Evolutionary conservation across 2,329 filamentous ascomycete genomes (phyloP), one percentile per base, ranked within the genome.

Genomic region (Scedosporium minutisporum): DNA sequence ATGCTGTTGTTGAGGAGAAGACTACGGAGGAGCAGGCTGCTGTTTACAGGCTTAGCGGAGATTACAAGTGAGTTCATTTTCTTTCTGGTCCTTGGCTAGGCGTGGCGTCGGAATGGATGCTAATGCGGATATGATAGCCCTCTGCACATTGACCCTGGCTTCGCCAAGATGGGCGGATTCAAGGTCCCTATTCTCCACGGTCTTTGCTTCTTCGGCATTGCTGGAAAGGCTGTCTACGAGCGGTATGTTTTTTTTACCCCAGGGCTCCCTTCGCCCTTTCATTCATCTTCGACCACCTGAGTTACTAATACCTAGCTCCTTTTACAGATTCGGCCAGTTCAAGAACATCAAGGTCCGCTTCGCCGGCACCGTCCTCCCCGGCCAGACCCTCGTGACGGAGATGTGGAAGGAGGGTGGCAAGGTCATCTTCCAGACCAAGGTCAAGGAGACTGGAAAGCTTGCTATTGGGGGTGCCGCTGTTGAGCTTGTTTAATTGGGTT

Each of bases 91-190:
- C 10, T 38, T 14, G 10, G 4, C 12, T 27, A 3, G 9, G 29
- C n/a, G 10, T 14, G 58, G 25, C 44, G 55, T 23, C n/a, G 9
- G 21, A n/a, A 44, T 18, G 6, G 12, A 4, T 27, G 6, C 57
- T 58, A 58, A 58, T 27, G 27, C 14, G 21, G 16, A 48, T 57
- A 27, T 25, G 53, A 2, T 53, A 82, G 80, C 80, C 95, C 95
- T 14, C 86, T 99, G 1, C 95, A 99, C 79, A 89, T 99, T 65
- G 95, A 99, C 75, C 95, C 95, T 1, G 84, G 86, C 59, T 97
- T 99, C 76, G 91, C 91, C 78, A 95, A 95, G 80, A 87, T 96
- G 69, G 95, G 93, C 64, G 95, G 95, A 64, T 99, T 99, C 86
- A 89, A 95, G 78, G 85, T 81, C 29, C 95, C 95, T 12, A 99